These are phyloP conservation scores for Coniochaeta ligniaria DNA, from an alignment of 2,329 filamentous ascomycete genomes.

Conservation along the genomic window DNA sequence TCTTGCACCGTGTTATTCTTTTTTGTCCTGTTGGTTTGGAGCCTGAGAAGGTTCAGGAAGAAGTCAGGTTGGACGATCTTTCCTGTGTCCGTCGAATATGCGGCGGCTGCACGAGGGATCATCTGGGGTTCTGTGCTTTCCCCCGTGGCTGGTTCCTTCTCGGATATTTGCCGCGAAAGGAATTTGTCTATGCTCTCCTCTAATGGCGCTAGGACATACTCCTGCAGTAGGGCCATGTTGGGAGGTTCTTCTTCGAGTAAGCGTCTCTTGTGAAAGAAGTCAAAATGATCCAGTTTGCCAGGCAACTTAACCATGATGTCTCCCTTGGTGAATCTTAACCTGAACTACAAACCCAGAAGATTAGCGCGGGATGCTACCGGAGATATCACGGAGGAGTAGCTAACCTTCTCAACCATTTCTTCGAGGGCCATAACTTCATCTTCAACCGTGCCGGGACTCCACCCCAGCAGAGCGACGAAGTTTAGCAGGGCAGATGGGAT, in stretches of 20 bases:
- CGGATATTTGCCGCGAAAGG: background rate
- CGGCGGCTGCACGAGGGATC: background rate
- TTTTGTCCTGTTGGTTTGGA: background rate
- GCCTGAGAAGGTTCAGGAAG: background rate
- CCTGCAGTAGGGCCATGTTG: constrained; percentile 6
- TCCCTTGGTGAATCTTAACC: constrained; percentile 82
- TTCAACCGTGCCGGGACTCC: constrained; percentile 56
- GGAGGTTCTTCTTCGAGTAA: constrained; percentile 9
- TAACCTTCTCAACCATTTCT: constrained; percentile 62
- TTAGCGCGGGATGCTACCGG: background rate
- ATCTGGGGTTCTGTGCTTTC: background rate
- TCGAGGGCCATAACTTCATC: constrained; percentile 66
- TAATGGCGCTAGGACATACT: constrained; percentile 14
- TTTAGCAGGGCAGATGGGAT: constrained; percentile 55
- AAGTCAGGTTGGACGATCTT: background rate
- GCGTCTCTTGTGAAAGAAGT: constrained; percentile 30
- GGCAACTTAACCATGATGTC: constrained; percentile 73
- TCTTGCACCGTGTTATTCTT: background rate
- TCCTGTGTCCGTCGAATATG: background rate
- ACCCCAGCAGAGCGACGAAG: constrained; percentile 79
- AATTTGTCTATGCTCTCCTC: background rate
- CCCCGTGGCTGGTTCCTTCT: background rate
- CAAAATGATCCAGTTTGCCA: constrained; percentile 72
- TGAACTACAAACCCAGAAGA: constrained; percentile 47
- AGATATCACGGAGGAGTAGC: constrained; percentile 18